phyloP scores from a whole-genome alignment of 805 yeast species.

The Deakozyma indianensis region DNA sequence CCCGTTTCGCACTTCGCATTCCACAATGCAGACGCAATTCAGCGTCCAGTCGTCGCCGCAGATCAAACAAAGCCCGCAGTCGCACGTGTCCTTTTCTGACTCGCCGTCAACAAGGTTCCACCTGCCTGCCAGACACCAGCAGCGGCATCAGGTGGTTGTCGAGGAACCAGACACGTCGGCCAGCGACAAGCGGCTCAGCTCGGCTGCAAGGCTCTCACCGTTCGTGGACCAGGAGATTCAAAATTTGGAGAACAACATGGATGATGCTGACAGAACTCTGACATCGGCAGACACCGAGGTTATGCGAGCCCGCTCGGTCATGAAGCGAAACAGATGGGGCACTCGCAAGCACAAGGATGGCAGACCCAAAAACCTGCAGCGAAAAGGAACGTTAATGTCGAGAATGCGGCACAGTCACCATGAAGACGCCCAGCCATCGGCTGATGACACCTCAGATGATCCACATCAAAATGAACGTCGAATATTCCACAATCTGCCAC shows the following conservation, averaged over 20 bases:
- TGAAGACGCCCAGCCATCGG: constrained; percentile 2
- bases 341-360: constrained; percentile 70
- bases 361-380: constrained; percentile 29
- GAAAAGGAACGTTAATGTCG: constrained; percentile 1
- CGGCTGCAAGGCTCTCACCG: constrained; percentile 8
- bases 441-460: constrained; percentile 4
- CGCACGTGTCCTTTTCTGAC: constrained; percentile 3
- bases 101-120: background rate
- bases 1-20: background rate
- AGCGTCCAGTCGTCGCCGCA: background rate
- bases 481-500: constrained; percentile 34
- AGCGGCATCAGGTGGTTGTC: constrained; percentile 4
- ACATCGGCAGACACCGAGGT: background rate
- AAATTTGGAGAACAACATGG: constrained; percentile 5
- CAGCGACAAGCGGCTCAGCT: constrained; percentile 10
- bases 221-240: constrained; percentile 3
- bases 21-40: background rate
- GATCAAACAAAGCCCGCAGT: background rate
- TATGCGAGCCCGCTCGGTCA: constrained; percentile 32
- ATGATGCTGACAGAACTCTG: constrained; percentile 1
- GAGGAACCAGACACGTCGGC: constrained; percentile 3
- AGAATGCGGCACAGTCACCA: constrained; percentile 2
- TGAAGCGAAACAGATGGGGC: constrained; percentile 82
- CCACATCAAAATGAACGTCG: constrained; percentile 17
- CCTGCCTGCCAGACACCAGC: constrained; percentile 1